Base-by-base conservation (phyloP, 2,329 filamentous ascomycete genomes). In the Clonostachys byssicola region DNA sequence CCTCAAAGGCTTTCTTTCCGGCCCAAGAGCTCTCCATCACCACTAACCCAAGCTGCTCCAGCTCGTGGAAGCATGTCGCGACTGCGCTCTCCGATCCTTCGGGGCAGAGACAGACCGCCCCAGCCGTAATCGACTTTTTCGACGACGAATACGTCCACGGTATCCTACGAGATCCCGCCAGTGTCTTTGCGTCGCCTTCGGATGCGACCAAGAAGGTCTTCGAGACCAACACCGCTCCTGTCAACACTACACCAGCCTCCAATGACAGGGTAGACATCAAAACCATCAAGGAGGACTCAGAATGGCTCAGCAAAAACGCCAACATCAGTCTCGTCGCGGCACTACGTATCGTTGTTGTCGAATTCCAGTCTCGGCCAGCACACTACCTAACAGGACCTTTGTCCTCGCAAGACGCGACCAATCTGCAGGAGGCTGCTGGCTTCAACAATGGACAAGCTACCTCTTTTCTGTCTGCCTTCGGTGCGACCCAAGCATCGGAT, bases 141-240 rank as follows among this genome's bases (percentile, higher is more conserved):
- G 77, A 75, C 53, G 85, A 92, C 57, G 71, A 81, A 47, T 81
- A 85, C 54, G 85, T 88, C 54, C 71, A 84, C 55, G 72, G 78
- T 47, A 73, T 92, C 49, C 77, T 96, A 49, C 82, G 80, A 54
- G 77, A 80, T 47, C 86, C 89, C 23, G 76, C 84, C 59, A 77
- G 76, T 52, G 82, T 85, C 40, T 95, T 92, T 64, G 70, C 79
- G 49, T 65, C 78, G 58, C 75, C 52, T 73, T 85, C 78, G 53
- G 62, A 81, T 45, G 74, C 81, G 57, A 80, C 86, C 33, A 88
- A 85, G 65, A 75, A 80, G 54, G 78, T 80, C 16, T 95, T 95
- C 60, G 88, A 95, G 51, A 88, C 88, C 17, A 91, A 86, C 66
- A 95, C 89, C 1, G 88, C 91, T 18, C 88, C 91, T 6, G 95